A percentile compares a stretch with the other conserved stretches of the same genome.
These are phyloP conservation scores for Colletotrichum acutatum DNA, from an alignment of 2,329 filamentous ascomycete genomes.

Conservation along the genomic window DNA sequence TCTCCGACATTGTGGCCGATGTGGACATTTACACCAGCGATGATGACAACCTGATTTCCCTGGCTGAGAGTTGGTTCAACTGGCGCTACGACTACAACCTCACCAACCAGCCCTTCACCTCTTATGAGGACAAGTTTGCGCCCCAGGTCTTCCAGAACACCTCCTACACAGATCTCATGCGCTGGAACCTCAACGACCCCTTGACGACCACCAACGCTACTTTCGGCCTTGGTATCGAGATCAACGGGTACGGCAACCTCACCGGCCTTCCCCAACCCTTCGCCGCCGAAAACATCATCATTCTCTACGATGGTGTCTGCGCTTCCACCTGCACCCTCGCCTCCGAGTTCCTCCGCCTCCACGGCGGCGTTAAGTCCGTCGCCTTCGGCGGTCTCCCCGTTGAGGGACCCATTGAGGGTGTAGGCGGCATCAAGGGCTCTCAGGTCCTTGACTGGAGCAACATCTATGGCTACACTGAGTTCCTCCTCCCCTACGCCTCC, in stretches of 20 bases:
- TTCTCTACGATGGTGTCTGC: conserved; percentile 70
- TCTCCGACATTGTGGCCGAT: conserved; percentile 55
- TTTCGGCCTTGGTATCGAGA: conserved; percentile 55
- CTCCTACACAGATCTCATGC: conserved; percentile 63
- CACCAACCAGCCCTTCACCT: conserved; percentile 60
- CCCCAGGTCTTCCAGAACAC: conserved; percentile 57
- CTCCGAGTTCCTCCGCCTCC: conserved; percentile 62
- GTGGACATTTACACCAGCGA: conserved; percentile 56
- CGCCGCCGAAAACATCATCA: conserved; percentile 65
- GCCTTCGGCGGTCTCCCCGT: conserved; percentile 62
- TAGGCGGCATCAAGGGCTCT: conserved; percentile 64
- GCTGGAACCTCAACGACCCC: conserved; percentile 61
- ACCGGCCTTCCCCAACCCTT: conserved; percentile 64
- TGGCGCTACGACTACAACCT: conserved; percentile 61
- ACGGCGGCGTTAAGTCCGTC: conserved; percentile 64
- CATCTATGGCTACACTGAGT: conserved; percentile 42
- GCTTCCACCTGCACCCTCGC: conserved; percentile 69
- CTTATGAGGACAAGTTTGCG: conserved; percentile 57
- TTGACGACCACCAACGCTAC: conserved; percentile 53
- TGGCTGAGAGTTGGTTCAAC: conserved; percentile 63
- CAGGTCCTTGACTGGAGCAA: conserved; percentile 48
- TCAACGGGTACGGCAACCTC: conserved; percentile 61
- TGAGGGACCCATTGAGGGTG: conserved; percentile 61
- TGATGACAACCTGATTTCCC: conserved; percentile 46
- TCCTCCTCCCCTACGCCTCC: conserved; percentile 37